Conservation (phyloP, 108 stramenopile genomes). For the Skeletonema grethae region DNA sequence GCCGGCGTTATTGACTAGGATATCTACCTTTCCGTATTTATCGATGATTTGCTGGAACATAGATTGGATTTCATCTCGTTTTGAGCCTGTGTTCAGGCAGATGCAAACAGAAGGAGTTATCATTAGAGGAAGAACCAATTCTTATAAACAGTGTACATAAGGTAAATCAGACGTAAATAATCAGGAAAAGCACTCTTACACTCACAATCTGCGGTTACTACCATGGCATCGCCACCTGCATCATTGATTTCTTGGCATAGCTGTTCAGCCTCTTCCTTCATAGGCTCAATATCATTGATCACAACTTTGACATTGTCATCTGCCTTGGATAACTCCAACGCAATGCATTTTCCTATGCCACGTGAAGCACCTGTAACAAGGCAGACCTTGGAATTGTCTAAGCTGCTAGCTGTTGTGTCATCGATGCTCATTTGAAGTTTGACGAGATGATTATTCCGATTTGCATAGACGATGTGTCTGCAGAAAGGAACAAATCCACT, state of each 20-base stretch:
- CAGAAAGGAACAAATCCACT: neutral
- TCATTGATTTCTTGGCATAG: constrained; percentile 29
- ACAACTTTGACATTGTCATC: constrained; percentile 63
- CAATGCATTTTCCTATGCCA: constrained; percentile 71
- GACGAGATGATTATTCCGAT: neutral
- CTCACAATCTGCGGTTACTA: constrained; percentile 51
- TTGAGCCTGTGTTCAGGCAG: constrained; percentile 22
- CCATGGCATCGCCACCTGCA: constrained; percentile 39
- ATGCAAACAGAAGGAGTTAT: neutral
- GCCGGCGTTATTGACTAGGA: constrained; percentile 79
- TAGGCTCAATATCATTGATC: constrained; percentile 37
- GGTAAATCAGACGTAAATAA: neutral
- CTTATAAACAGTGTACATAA: neutral
- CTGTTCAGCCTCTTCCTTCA: constrained; percentile 32
- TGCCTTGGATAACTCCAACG: constrained; percentile 48
- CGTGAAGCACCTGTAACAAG: constrained; percentile 58
- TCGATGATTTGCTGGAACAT: constrained; percentile 57
- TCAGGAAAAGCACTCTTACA: neutral
- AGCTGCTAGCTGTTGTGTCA: neutral
- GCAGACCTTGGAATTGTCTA: constrained; percentile 35
- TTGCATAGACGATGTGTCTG: neutral
- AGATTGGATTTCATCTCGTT: constrained; percentile 52
- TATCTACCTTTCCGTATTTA: constrained; percentile 41
- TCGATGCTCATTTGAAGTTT: constrained; percentile 31
- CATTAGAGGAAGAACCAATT: constrained; percentile 4